Evolutionary conservation across 2,329 filamentous ascomycete genomes (phyloP).

Genomic region (Fonsecaea nubica): DNA sequence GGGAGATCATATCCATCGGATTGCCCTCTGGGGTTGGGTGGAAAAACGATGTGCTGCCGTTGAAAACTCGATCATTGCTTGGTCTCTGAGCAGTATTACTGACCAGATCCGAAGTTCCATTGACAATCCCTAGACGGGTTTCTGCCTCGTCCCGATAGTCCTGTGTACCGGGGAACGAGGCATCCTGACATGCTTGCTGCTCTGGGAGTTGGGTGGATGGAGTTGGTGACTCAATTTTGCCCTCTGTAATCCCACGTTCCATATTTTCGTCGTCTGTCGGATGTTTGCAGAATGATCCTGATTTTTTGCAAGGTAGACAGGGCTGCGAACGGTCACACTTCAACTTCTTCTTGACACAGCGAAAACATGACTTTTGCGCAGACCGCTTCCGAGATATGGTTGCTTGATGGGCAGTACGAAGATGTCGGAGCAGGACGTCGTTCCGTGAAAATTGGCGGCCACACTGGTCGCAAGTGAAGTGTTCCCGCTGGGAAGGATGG

Average conservation of each 20-base stretch:
- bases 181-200: constrained; percentile 7
- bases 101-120: constrained; percentile 6
- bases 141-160: constrained; percentile 9
- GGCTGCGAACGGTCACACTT: constrained; percentile 31
- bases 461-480: constrained; percentile 32
- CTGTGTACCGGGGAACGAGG: constrained; percentile 9
- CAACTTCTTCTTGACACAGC: constrained; percentile 35
- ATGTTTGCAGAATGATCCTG: constrained; percentile 27
- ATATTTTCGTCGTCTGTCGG: constrained; percentile 13
- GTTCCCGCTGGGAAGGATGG: constrained; percentile 30
- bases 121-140: constrained; percentile 2
- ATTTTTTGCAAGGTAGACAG: constrained; percentile 27
- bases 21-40: constrained; percentile 21
- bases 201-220: constrained; percentile 13
- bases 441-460: constrained; percentile 34
- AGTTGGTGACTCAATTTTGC: constrained; percentile 21
- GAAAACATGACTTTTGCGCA: constrained; percentile 35
- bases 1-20: constrained; percentile 21
- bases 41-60: constrained; percentile 16
- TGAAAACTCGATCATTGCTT: constrained; percentile 8
- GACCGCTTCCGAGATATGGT: constrained; percentile 25
- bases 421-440: constrained; percentile 34
- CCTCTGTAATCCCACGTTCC: constrained; percentile 6
- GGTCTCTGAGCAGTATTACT: constrained; percentile 11
- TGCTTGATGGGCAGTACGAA: constrained; percentile 33